A percentile compares a stretch with the other conserved stretches of the same genome.
phyloP scores from a whole-genome alignment of 1,139 yeast species.

The Saccharomyces hybrid region DNA sequence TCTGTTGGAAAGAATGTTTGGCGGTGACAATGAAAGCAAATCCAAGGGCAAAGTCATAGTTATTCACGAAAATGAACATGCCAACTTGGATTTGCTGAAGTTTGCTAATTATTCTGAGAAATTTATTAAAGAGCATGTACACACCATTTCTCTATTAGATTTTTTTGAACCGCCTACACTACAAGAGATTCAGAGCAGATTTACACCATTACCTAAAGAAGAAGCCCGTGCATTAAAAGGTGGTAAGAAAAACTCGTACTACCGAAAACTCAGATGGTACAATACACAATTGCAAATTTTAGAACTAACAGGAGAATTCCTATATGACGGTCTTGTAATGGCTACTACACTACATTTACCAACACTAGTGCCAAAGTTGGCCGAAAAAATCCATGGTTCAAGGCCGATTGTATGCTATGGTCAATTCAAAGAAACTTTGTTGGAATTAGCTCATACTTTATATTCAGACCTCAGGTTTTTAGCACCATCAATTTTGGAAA shows the following conservation, averaged over 20 bases:
- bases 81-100: constrained; percentile 65
- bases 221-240: constrained; percentile 52
- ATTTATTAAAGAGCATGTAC: constrained; percentile 47
- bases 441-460: constrained; percentile 64
- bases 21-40: constrained; percentile 33
- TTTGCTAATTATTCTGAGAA: constrained; percentile 57
- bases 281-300: constrained; percentile 46
- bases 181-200: constrained; percentile 42
- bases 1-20: constrained; percentile 83
- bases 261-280: constrained; percentile 44
- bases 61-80: constrained; percentile 88
- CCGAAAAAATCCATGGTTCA: constrained; percentile 74
- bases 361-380: constrained; percentile 51
- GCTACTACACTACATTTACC: constrained; percentile 69
- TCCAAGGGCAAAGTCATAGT: constrained; percentile 58
- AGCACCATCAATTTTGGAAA: constrained; percentile 78
- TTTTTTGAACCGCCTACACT: constrained; percentile 60
- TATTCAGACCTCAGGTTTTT: constrained; percentile 60
- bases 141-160: constrained; percentile 71
- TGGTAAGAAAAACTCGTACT: constrained; percentile 58
- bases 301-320: constrained; percentile 41
- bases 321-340: constrained; percentile 71
- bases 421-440: constrained; percentile 70
- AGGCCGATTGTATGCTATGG: constrained; percentile 78
- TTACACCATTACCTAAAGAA: constrained; percentile 44